Conservation (phyloP, 495 filamentous ascomycete species). For the Lindgomyces ingoldianus region DNA sequence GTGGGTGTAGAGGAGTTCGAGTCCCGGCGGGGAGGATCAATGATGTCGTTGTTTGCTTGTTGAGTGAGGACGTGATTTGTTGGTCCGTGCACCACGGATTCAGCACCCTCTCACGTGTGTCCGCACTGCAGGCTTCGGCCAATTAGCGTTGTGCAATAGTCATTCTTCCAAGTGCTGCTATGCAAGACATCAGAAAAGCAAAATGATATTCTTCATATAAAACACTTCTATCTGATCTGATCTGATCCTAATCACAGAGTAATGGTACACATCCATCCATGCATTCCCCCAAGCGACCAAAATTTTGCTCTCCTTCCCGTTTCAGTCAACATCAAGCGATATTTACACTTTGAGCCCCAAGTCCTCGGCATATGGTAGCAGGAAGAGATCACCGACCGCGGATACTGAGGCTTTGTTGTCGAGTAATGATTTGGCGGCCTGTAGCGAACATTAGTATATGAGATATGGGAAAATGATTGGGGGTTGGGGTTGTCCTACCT, state of each 20-base stretch:
- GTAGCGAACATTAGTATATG: slow-evolving; percentile 25
- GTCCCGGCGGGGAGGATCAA: no score
- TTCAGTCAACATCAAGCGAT: slow-evolving; percentile 4
- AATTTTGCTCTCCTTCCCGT: slow-evolving; percentile 1
- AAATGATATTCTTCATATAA: slow-evolving; percentile 25
- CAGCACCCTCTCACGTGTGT: no score
- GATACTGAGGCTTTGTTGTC: slow-evolving; percentile 85
- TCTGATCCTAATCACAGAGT: slow-evolving; percentile 39
- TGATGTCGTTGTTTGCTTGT: not conserved
- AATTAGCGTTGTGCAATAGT: not conserved
- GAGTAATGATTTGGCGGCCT: slow-evolving; percentile 84
- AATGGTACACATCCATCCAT: slow-evolving; percentile 36
- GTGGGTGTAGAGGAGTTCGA: no score
- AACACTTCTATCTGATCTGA: slow-evolving; percentile 26
- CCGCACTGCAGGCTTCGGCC: not conserved
- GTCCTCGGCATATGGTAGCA: slow-evolving; percentile 90
- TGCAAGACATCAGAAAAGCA: not conserved
- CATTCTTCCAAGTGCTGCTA: not conserved
- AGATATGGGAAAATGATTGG: slow-evolving; percentile 6
- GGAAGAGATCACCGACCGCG: slow-evolving; percentile 82
- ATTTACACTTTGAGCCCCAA: slow-evolving; percentile 89
- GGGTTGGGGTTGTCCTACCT: slow-evolving; percentile 64
- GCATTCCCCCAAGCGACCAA: not conserved
- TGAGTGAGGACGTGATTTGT: not conserved
- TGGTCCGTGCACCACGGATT: not conserved